Percentiles rank a stretch among this genome's conserved stretches.
These are phyloP conservation scores for Tuber borchii DNA, from an alignment of 495 filamentous ascomycete genomes.

Conservation along the genomic window DNA sequence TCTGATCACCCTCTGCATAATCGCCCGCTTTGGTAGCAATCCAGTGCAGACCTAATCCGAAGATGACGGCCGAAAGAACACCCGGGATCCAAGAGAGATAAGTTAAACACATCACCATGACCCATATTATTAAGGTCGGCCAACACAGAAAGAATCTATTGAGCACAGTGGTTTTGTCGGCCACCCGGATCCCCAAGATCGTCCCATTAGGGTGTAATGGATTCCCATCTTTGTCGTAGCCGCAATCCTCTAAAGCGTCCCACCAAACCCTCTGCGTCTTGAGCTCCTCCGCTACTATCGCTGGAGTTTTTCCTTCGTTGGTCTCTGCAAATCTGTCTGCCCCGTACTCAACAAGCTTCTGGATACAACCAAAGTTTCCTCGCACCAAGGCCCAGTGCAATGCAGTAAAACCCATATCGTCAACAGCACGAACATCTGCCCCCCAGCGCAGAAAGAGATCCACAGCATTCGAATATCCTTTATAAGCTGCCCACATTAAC, in stretches of 20 bases:
- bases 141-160: conserved; percentile 85
- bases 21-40: conserved; percentile 66
- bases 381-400: conserved; percentile 96
- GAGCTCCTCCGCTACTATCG: conserved; percentile 78
- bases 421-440: conserved; percentile 79
- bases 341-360: conserved; percentile 90
- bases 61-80: conserved; percentile 60
- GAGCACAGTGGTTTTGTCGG: conserved; percentile 66
- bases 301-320: conserved; percentile 77
- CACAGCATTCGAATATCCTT: conserved; percentile 83
- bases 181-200: conserved; percentile 46
- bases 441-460: conserved; percentile 93
- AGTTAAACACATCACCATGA: conserved; percentile 63
- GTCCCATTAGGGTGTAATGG: conserved; percentile 49
- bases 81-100: conserved; percentile 66
- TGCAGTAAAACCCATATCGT: conserved; percentile 86
- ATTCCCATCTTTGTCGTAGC: conserved; percentile 72
- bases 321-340: conserved; percentile 85
- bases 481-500: conserved; percentile 98
- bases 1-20: conserved; percentile 77
- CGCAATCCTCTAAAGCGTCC: conserved; percentile 73
- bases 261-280: conserved; percentile 77
- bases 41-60: conserved; percentile 70
- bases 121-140: conserved; percentile 70
- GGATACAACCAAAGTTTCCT: conserved; percentile 74